phyloP scores from a whole-genome alignment of 2,329 filamentous ascomycete species.

The Zymoseptoria pseudotritici region DNA sequence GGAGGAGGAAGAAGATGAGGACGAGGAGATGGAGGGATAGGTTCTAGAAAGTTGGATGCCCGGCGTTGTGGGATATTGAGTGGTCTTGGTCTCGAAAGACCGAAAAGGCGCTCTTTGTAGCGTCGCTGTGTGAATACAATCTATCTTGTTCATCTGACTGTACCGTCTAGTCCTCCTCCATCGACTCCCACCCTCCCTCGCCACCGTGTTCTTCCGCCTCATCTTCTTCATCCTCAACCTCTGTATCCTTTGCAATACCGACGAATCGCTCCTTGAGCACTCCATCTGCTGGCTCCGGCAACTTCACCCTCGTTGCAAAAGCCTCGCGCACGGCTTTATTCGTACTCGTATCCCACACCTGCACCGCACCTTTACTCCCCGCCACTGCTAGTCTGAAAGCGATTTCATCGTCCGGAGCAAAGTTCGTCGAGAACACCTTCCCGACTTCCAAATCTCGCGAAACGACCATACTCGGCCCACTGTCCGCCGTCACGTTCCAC shows the following conservation, averaged over 20 bases:
- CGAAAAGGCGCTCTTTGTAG: background rate
- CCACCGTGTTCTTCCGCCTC: conserved; percentile 40
- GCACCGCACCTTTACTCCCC: conserved; percentile 84
- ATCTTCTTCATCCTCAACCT: conserved; percentile 56
- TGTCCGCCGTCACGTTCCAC: conserved; percentile 68
- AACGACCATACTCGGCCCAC: conserved; percentile 83
- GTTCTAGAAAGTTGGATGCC: background rate
- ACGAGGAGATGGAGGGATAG: conserved; percentile 40
- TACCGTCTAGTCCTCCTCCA: conserved; percentile 28
- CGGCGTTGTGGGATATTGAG: background rate
- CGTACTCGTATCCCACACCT: conserved; percentile 95
- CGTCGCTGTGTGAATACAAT: background rate
- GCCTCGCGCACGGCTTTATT: conserved; percentile 78
- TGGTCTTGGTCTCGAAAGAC: background rate
- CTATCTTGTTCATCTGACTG: background rate
- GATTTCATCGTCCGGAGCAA: conserved; percentile 84
- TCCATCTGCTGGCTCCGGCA: conserved; percentile 44
- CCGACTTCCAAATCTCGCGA: conserved; percentile 88
- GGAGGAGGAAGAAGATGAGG: conserved; percentile 88
- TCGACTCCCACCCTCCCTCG: conserved; percentile 30
- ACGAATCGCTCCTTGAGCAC: conserved; percentile 69
- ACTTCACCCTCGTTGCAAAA: conserved; percentile 64
- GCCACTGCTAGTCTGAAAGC: conserved; percentile 89
- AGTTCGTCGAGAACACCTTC: conserved; percentile 84
- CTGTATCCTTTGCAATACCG: conserved; percentile 58